Conservation (phyloP, 1,139 yeast genomes). For the Pichia sp. region DNA sequence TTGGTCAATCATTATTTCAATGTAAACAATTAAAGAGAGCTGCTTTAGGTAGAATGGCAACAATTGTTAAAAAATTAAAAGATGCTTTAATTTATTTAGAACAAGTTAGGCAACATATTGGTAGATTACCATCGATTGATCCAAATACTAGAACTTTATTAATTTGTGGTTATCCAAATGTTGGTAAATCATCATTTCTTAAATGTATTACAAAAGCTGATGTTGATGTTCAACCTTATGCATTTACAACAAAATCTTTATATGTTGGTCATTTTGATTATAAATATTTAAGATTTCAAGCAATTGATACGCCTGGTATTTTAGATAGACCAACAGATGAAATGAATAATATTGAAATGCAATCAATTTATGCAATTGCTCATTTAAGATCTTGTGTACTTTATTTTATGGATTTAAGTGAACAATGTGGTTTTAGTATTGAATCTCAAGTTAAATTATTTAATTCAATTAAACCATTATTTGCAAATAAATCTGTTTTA, state of each 20-base stretch:
- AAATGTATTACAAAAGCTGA: conserved; percentile 94
- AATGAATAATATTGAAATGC: conserved; percentile 99
- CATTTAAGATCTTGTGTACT: conserved; percentile 93
- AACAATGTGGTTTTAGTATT: conserved; percentile 96
- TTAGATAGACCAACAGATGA: conserved; percentile 98
- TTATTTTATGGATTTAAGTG: conserved; percentile 96
- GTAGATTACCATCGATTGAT: conserved; percentile 95
- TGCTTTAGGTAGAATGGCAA: conserved; percentile 99
- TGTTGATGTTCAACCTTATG: conserved; percentile 98
- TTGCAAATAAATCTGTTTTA: conserved; percentile 93
- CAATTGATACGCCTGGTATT: conserved; percentile 98
- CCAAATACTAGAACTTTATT: conserved; percentile 96
- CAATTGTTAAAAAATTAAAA: conserved; percentile 87
- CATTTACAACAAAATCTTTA: conserved; percentile 91
- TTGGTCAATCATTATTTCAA: conserved; percentile 95
- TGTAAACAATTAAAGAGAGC: conserved; percentile 98
- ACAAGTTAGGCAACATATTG: conserved; percentile 98
- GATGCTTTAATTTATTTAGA: conserved; percentile 90
- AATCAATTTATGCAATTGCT: conserved; percentile 96
- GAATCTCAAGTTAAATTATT: conserved; percentile 96
- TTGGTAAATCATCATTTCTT: conserved; percentile 94
- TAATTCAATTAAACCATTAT: conserved; percentile 93
- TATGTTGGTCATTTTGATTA: conserved; percentile 98
- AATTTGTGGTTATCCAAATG: conserved; percentile 98
- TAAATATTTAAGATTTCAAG: conserved; percentile 94